Evolutionary conservation across 192 early-diverging fungal species (phyloP).

Genomic region (Rhizoclosmatium globosum): DNA sequence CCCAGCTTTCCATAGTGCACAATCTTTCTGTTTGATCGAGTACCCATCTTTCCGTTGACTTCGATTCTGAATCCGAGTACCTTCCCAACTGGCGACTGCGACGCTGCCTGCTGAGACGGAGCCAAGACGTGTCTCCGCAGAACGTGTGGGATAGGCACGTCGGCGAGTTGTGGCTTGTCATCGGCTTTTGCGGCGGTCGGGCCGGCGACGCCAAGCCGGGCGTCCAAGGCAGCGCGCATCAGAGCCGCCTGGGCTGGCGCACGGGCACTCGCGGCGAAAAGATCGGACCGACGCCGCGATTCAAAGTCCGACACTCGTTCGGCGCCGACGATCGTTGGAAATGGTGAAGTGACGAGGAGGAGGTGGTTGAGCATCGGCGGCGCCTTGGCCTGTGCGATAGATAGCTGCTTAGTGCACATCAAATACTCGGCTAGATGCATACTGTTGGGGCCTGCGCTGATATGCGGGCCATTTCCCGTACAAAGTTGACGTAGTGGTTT

Average conservation of each 20-base stretch:
- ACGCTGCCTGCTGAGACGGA: slow-evolving; percentile 33
- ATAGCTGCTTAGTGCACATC: background rate
- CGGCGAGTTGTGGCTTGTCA: background rate
- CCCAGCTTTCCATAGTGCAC: slow-evolving; percentile 52
- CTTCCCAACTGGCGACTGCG: slow-evolving; percentile 38
- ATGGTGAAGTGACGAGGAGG: slow-evolving; percentile 15
- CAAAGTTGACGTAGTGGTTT: background rate
- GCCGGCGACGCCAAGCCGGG: background rate
- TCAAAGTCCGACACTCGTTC: slow-evolving; percentile 6
- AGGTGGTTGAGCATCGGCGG: slow-evolving; percentile 31
- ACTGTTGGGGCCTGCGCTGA: slow-evolving; percentile 15
- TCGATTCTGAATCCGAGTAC: slow-evolving; percentile 56
- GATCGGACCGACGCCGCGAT: background rate
- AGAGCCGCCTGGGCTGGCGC: background rate
- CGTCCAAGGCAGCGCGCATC: background rate
- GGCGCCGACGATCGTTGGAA: background rate
- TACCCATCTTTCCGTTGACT: slow-evolving; percentile 52
- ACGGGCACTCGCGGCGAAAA: background rate
- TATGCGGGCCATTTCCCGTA: slow-evolving; percentile 21
- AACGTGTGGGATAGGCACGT: slow-evolving; percentile 51
- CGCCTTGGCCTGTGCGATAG: slow-evolving; percentile 9
- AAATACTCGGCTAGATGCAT: background rate
- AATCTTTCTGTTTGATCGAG: slow-evolving; percentile 40
- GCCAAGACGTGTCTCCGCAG: slow-evolving; percentile 42
- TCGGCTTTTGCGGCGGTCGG: background rate